phyloP scores from a whole-genome alignment of 2,329 filamentous ascomycete genomes.

The Penicillium verrucosum region DNA sequence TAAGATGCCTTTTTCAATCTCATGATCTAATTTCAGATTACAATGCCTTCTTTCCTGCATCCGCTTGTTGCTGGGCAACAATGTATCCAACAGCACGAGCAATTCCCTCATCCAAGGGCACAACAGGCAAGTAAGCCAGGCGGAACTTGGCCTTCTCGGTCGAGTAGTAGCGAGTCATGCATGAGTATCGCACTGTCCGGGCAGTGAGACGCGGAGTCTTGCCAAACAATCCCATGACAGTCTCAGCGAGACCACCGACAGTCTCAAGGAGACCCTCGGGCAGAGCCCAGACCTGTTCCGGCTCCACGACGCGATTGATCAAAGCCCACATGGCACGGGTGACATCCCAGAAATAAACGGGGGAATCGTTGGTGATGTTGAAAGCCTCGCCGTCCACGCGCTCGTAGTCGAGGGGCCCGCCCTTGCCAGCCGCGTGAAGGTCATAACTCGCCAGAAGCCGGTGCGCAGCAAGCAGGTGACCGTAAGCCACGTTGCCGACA shows the following conservation, averaged over 20 bases:
- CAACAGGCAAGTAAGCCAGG: constrained; percentile 45
- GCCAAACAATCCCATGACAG: constrained; percentile 42
- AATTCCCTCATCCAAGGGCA: constrained; percentile 47
- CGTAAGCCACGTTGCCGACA: constrained; percentile 68
- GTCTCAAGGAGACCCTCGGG: constrained; percentile 40
- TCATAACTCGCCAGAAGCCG: constrained; percentile 63
- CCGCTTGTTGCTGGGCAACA: constrained; percentile 32
- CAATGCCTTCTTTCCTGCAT: constrained; percentile 41
- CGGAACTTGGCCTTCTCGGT: constrained; percentile 47
- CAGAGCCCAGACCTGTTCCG: constrained; percentile 41
- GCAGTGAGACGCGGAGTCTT: constrained; percentile 47
- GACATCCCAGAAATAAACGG: constrained; percentile 90
- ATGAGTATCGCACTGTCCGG: constrained; percentile 46
- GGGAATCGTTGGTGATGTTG: constrained; percentile 84
- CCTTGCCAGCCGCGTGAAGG: constrained; percentile 45
- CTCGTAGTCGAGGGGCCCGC: constrained; percentile 66
- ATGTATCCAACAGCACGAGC: constrained; percentile 46
- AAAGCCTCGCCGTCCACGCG: constrained; percentile 81
- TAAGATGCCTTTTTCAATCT: constrained; percentile 14
- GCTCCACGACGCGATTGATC: constrained; percentile 44
- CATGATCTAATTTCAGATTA: constrained; percentile 20
- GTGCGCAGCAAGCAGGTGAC: constrained; percentile 75
- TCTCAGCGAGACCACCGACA: constrained; percentile 44
- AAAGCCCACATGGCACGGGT: constrained; percentile 70
- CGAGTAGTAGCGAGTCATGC: constrained; percentile 49